Conservation (phyloP, 768 basidiomycete genomes). For the Grammothele lineata region DNA sequence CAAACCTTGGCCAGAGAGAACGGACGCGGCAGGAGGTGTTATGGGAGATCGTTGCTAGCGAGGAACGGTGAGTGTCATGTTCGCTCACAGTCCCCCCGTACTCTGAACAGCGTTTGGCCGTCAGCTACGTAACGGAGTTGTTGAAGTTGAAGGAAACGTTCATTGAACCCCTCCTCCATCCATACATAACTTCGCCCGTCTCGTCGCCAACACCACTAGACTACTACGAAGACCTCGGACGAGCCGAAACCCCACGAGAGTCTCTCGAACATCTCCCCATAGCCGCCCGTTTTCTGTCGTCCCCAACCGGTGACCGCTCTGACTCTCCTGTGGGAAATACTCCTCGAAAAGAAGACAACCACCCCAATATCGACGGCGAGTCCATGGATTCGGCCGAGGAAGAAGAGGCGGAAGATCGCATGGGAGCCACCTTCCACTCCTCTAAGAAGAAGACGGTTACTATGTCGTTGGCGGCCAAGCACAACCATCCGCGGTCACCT, state of each 20-base stretch:
- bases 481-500: conserved; percentile 73
- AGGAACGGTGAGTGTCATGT: conserved; percentile 68
- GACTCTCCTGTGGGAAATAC: conserved; percentile 40
- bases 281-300: conserved; percentile 81
- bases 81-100: conserved; percentile 4
- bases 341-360: conserved; percentile 43
- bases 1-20: conserved; percentile 89
- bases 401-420: conserved; percentile 48
- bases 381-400: conserved; percentile 73
- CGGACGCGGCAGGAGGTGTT: conserved; percentile 94
- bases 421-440: conserved; percentile 41
- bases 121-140: conserved; percentile 89
- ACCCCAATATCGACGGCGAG: conserved; percentile 69
- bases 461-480: conserved; percentile 39
- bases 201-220: conserved; percentile 58
- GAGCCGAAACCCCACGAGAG: conserved; percentile 61
- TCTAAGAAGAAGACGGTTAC: conserved; percentile 25
- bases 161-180: conserved; percentile 85
- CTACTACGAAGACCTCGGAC: conserved; percentile 58
- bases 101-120: conserved; percentile 12
- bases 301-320: conserved; percentile 46
- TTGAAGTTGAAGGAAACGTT: conserved; percentile 92
- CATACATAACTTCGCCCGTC: conserved; percentile 51
- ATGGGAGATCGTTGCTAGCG: conserved; percentile 94
- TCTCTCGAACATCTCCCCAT: conserved; percentile 79